These are phyloP conservation scores for Candida jianshihensis DNA, from an alignment of 805 yeast genomes.

Conservation along the genomic window DNA sequence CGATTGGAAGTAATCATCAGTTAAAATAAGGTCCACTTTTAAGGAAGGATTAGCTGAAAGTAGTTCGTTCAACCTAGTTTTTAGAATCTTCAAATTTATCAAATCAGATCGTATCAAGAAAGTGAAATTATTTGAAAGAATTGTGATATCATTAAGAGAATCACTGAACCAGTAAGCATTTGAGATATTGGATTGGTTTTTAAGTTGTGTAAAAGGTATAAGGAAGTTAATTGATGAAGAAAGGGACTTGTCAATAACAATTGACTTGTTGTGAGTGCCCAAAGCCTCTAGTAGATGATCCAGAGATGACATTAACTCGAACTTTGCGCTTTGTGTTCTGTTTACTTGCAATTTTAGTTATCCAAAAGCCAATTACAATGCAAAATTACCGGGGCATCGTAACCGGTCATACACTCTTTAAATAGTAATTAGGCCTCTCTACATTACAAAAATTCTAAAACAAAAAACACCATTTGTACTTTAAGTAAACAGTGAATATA, in stretches of 20 bases:
- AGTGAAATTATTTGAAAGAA: conserved; percentile 13
- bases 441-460: too few relatives aligned
- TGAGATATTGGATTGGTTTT: conserved; percentile 42
- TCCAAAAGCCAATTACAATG: too few relatives aligned
- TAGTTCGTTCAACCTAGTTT: conserved; percentile 14
- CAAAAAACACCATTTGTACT: too few relatives aligned
- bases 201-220: conserved; percentile 48
- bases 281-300: conserved; percentile 7
- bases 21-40: conserved; percentile 21
- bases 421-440: too few relatives aligned
- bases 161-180: conserved; percentile 40
- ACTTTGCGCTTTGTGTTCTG: too few relatives aligned
- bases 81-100: conserved; percentile 10
- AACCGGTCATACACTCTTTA: too few relatives aligned
- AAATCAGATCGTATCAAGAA: conserved; percentile 20
- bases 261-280: conserved; percentile 27
- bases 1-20: conserved; percentile 30
- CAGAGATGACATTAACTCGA: conserved; percentile 1
- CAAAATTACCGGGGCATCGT: too few relatives aligned
- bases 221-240: conserved; percentile 45
- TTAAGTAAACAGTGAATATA: too few relatives aligned
- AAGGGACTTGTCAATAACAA: conserved; percentile 35
- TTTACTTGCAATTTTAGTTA: too few relatives aligned
- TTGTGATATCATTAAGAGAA: conserved; percentile 6
- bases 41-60: conserved; percentile 7